A percentile compares a stretch with the other conserved stretches of the same genome.
Evolutionary conservation across 2,329 filamentous ascomycete genomes (phyloP).

Genomic region (Fusarium redolens): DNA sequence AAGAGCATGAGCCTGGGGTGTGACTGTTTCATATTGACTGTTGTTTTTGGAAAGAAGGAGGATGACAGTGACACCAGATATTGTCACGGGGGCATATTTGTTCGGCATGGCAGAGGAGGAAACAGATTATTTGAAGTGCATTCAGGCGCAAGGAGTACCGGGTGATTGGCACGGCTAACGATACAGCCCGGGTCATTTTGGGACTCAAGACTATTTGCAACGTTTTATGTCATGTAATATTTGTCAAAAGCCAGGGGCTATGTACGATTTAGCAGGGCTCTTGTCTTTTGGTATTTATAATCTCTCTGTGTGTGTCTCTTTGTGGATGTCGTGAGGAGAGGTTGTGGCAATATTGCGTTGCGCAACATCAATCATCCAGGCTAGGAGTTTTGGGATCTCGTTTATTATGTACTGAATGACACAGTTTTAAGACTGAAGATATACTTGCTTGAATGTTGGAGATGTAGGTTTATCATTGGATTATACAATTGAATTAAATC

Average conservation of each 20-base stretch:
- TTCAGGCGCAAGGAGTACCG: conserved; percentile 45
- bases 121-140: conserved; percentile 28
- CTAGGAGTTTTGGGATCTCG: conserved; percentile 39
- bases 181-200: conserved; percentile 25
- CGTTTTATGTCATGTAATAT: conserved; percentile 40
- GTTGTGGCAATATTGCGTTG: conserved; percentile 25
- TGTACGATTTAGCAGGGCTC: conserved; percentile 17
- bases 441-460: neutral
- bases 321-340: conserved; percentile 1
- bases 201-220: conserved; percentile 31
- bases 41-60: conserved; percentile 26
- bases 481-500: neutral
- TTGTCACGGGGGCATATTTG: neutral
- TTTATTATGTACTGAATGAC: conserved; percentile 23
- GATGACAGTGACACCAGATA: neutral
- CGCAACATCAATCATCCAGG: conserved; percentile 41
- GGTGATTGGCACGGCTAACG: conserved; percentile 18
- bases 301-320: conserved; percentile 4
- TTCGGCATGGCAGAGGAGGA: conserved; percentile 8
- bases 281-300: conserved; percentile 33
- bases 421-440: conserved; percentile 14
- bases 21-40: conserved; percentile 7
- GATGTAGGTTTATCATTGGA: neutral
- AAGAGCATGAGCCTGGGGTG: neutral
- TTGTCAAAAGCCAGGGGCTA: conserved; percentile 31